phyloP scores from a whole-genome alignment of 148 eudicot species.

The Rhododendron vialii region DNA sequence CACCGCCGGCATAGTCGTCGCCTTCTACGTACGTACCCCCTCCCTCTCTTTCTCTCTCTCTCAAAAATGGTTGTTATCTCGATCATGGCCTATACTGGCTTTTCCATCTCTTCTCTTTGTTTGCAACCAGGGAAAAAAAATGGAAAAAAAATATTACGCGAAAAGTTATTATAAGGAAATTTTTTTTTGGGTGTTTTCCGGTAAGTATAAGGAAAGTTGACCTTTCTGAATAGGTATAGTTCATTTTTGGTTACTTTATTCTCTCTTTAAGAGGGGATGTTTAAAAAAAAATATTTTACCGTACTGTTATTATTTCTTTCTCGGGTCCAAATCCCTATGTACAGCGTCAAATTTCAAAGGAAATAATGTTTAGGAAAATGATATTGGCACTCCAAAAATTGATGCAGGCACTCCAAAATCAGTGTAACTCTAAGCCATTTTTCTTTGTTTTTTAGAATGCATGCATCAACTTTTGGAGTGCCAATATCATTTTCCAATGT shows the following conservation, averaged over 20 bases:
- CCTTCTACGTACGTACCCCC: slow-evolving; percentile 35
- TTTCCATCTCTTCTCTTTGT: neutral
- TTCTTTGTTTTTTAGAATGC: no score
- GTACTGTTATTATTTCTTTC: neutral
- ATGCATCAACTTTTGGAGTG: no score
- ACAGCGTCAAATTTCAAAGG: neutral
- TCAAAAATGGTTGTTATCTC: no score
- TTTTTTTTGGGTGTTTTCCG: neutral
- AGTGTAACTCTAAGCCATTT: no score
- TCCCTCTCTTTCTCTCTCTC: neutral
- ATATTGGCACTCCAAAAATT: no score
- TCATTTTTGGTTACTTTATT: neutral
- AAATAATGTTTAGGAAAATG: neutral
- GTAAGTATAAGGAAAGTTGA: neutral
- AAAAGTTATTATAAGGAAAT: neutral
- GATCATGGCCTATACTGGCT: neutral
- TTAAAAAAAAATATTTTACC: no score
- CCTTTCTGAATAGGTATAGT: neutral
- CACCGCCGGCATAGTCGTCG: slow-evolving; percentile 55
- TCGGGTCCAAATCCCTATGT: neutral
- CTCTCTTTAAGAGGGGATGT: neutral
- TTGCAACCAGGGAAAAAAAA: neutral
- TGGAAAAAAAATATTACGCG: neutral
- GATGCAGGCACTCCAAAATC: no score
- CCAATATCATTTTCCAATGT: neutral